Evolutionary conservation across 495 filamentous ascomycete genomes (phyloP), one percentile per base, ranked within the genome.

Genomic region (Parathielavia appendiculata): DNA sequence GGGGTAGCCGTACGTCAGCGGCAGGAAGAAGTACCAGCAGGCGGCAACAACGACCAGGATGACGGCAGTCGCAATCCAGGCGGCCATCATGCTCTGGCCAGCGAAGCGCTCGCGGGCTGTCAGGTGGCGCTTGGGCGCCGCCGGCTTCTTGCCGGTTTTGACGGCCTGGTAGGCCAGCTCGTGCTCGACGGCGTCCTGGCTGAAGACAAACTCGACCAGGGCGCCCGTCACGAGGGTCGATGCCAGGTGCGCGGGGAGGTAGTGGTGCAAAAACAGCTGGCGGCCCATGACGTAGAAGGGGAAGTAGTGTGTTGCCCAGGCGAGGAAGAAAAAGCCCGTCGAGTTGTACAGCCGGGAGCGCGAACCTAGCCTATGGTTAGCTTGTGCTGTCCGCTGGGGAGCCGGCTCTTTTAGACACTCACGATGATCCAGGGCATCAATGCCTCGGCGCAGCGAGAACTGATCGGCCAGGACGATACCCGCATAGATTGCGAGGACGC

Each of bases 251-350:
- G 93, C 90, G 1, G 93, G 93, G 54, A 98, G 86, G 65, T 98
- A 98, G 68, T 98, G 93, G 71, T 98, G 93, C 49, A 98, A 75
- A 82, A 98, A 98, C 41, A 98, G 83, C 73, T 98, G 93, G 60
- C 93, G 89, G 56, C 91, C 89, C 93, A 98, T 98, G 35, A 97
- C 83, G 72, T 82, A 98, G 79, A 98, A 98, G 7, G 93, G 95
- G 75, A 96, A 89, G 75, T 97, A 98, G 69, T 98, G 93, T 70
- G 92, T 89, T 19, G 88, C 87, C 93, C 93, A 98, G 7, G 96
- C 85, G 57, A 98, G 88, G 84, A 96, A 97, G 74, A 98, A 89
- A 83, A 98, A 98, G 44, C 93, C 93, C 0, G 95, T 97, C 60
- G 89, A 95, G 80, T 97, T 96, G 74, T 98, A 98, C 59, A 98